Percentiles rank a stretch among this genome's conserved stretches.
Conservation (phyloP, 805 yeast genomes). For the Babjeviella inositovora region DNA sequence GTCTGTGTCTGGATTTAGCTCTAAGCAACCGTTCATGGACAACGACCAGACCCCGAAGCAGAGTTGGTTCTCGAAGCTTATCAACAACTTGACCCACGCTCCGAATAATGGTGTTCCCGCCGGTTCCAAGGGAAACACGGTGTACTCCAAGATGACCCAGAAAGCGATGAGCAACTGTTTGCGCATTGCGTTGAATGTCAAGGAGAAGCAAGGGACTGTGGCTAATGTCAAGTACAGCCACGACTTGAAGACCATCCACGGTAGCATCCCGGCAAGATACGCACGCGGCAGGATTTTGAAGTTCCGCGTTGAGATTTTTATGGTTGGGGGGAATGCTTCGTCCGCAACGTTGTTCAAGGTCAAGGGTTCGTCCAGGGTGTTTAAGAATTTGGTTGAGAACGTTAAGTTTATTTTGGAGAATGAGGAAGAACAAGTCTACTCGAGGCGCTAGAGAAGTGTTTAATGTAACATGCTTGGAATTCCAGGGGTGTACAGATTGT, state of each 20-base stretch:
- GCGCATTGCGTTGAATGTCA: constrained; percentile 23
- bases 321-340: constrained; percentile 17
- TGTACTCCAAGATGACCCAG: constrained; percentile 6
- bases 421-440: constrained; percentile 12
- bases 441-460: no score
- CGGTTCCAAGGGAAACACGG: background rate
- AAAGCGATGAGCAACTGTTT: constrained; percentile 14
- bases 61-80: constrained; percentile 20
- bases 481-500: no score
- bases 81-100: constrained; percentile 9
- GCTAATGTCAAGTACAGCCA: constrained; percentile 22
- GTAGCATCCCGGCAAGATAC: constrained; percentile 27
- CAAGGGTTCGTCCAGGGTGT: constrained; percentile 29
- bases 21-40: no score
- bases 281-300: constrained; percentile 27
- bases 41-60: constrained; percentile 5
- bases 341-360: constrained; percentile 22
- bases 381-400: constrained; percentile 21
- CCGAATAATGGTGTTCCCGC: no score
- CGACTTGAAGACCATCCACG: constrained; percentile 23
- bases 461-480: no score
- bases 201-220: constrained; percentile 32
- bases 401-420: constrained; percentile 26
- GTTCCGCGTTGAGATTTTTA: constrained; percentile 25
- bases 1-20: no score